phyloP scores from a whole-genome alignment of 169 alveolate genomes.

The Plasmodium vinckei region DNA sequence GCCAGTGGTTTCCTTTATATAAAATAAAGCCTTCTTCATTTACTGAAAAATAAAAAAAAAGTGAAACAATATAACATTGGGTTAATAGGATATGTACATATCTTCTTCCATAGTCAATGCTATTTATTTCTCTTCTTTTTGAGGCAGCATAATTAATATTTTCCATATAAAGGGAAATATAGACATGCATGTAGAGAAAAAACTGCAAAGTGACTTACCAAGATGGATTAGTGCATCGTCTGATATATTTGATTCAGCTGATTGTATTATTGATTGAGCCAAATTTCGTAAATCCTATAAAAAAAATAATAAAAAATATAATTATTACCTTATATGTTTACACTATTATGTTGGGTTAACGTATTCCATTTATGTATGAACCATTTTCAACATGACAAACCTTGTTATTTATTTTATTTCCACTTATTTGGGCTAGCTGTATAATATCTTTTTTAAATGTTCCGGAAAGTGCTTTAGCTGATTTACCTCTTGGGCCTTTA shows the following conservation, averaged over 20 bases:
- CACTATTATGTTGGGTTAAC: too few relatives aligned
- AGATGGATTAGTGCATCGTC: slow-evolving; percentile 57
- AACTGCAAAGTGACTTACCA: slow-evolving; percentile 6
- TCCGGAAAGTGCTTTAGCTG: slow-evolving; percentile 30
- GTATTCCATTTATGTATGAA: background rate
- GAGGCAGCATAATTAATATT: too few relatives aligned
- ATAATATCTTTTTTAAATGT: slow-evolving; percentile 46
- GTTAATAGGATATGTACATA: background rate
- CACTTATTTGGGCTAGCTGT: slow-evolving; percentile 9
- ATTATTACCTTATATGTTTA: too few relatives aligned
- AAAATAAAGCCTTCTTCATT: slow-evolving; percentile 69
- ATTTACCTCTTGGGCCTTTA: slow-evolving; percentile 23
- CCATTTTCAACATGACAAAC: background rate
- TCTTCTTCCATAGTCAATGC: background rate
- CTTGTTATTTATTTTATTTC: slow-evolving; percentile 56
- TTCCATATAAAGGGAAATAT: background rate
- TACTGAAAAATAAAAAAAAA: slow-evolving; percentile 22
- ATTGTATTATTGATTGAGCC: slow-evolving; percentile 53
- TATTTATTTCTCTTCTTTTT: too few relatives aligned
- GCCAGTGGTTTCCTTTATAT: slow-evolving; percentile 66
- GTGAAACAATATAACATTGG: background rate
- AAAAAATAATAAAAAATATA: slow-evolving; percentile 3
- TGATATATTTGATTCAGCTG: slow-evolving; percentile 64
- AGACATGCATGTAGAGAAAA: background rate
- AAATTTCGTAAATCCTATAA: slow-evolving; percentile 51